Percentiles rank a stretch among this genome's conserved stretches.
Evolutionary conservation across 768 basidiomycete genomes (phyloP).

Genomic region (Tephrocybe sp.): DNA sequence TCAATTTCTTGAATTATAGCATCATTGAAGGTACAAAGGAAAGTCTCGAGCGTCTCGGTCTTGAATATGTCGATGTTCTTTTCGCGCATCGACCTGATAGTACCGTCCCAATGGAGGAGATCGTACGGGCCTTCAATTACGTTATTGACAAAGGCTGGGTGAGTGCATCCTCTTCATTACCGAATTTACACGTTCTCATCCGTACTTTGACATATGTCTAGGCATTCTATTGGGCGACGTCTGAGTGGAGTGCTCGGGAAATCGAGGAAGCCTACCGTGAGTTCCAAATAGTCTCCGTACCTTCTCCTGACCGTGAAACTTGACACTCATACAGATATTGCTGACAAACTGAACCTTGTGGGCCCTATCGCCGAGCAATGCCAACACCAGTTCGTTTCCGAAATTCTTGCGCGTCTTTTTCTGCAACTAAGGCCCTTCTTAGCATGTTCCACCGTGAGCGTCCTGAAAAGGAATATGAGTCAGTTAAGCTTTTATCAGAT

Average conservation of each 20-base stretch:
- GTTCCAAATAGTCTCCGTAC: conserved; percentile 17
- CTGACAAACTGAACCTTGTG: conserved; percentile 62
- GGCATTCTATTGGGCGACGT: conserved; percentile 73
- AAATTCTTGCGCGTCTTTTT: neutral
- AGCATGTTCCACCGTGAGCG: conserved; percentile 79
- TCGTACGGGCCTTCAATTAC: conserved; percentile 79
- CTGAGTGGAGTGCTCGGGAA: conserved; percentile 66
- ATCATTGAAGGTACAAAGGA: conserved; percentile 76
- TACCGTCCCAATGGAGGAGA: conserved; percentile 71
- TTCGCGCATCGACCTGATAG: conserved; percentile 70
- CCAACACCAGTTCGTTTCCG: conserved; percentile 58
- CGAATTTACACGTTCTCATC: too few relatives aligned
- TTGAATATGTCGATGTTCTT: conserved; percentile 75
- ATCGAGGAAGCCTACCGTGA: conserved; percentile 58
- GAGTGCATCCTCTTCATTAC: neutral
- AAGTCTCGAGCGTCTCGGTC: conserved; percentile 62
- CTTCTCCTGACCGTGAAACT: neutral
- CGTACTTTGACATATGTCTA: conserved; percentile 22
- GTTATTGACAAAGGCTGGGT: conserved; percentile 75
- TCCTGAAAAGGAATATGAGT: conserved; percentile 81
- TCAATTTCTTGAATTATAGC: conserved; percentile 26
- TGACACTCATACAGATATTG: conserved; percentile 48
- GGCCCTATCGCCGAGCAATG: conserved; percentile 79
- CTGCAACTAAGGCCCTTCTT: conserved; percentile 10
- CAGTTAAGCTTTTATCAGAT: conserved; percentile 16